Evolutionary conservation across 2,329 filamentous ascomycete species (phyloP).

Genomic region (Epichloe festucae): DNA sequence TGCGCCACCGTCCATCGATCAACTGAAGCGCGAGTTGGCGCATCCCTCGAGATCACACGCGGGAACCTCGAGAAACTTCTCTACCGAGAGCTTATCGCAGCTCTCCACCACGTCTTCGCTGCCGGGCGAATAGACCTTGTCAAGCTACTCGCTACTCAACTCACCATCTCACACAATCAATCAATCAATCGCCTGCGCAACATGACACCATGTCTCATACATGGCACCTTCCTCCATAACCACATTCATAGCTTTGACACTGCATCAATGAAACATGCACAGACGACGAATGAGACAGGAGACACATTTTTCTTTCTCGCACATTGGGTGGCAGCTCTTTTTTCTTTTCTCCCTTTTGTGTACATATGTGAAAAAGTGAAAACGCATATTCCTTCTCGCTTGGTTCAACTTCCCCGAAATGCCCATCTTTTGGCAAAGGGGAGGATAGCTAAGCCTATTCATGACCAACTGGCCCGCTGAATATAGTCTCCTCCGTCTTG

Average conservation of each 20-base stretch:
- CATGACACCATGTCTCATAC: not conserved
- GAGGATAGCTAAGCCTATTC: not conserved
- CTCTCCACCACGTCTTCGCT: not conserved
- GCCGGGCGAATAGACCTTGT: not conserved
- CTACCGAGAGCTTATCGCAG: not conserved
- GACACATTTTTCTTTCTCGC: not conserved
- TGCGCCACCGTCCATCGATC: conserved; percentile 3
- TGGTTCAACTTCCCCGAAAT: not conserved
- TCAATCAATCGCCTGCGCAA: not conserved
- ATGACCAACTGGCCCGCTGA: not conserved
- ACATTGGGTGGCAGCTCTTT: not conserved
- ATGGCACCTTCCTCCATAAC: not conserved
- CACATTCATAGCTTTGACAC: not conserved
- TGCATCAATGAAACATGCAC: not conserved
- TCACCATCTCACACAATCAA: not conserved
- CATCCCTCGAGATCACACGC: not conserved
- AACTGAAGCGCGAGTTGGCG: not conserved
- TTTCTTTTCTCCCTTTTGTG: not conserved
- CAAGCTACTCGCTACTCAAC: not conserved
- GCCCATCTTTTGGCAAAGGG: not conserved
- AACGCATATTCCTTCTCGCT: not conserved
- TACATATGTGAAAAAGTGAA: not conserved
- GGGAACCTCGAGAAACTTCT: not conserved
- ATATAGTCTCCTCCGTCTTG: not conserved
- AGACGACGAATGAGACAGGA: not conserved